Evolutionary conservation across 2,329 filamentous ascomycete species (phyloP), one percentile per base, ranked within the genome.

Genomic region (Paecilomyces formosus): DNA sequence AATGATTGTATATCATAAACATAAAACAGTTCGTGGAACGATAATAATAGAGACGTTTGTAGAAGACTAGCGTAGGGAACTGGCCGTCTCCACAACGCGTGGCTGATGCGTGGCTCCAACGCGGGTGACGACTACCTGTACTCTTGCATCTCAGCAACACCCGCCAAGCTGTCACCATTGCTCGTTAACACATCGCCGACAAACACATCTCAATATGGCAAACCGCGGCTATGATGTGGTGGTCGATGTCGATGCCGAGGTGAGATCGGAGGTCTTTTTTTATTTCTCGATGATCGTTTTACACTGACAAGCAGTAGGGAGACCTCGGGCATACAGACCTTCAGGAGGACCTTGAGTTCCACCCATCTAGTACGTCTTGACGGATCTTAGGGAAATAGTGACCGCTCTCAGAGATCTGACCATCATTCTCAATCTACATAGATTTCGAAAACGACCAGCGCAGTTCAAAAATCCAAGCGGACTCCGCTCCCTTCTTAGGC

Each of bases 271-370:
- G 1, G 24, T n/a, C 53, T 51, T 12, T 15, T 24, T 49, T 26
- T 22, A 18, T 33, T 5, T n/a, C 31, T 26, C 28, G 24, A 30
- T 33, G 18, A 49, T 35, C 39, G 3, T 45, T 21, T 45, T 18
- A 21, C 56, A 51, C 18, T 6, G 2, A 45, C 26, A 53, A 51
- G 31, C 28, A 30, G 60, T 73, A 97, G 92, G 93, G 93, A 70
- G 94, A 99, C 78, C 87, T 99, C 72, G 94, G 94, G 69, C 92
- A 97, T 78, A 99, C 94, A 58, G 94, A 99, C 76, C 88, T 99
- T 24, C 92, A 97, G 81, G 93, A 97, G 76, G 94, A 97, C 78
- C 92, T 99, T 74, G 94, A 97, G 83, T 99, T 99, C 80, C 94
- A 99, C 82, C 89, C 87, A 71, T 97, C 92, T 64, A 87, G 85